phyloP scores from a whole-genome alignment of 305 asterid species.

The Ilex paraguariensis region DNA sequence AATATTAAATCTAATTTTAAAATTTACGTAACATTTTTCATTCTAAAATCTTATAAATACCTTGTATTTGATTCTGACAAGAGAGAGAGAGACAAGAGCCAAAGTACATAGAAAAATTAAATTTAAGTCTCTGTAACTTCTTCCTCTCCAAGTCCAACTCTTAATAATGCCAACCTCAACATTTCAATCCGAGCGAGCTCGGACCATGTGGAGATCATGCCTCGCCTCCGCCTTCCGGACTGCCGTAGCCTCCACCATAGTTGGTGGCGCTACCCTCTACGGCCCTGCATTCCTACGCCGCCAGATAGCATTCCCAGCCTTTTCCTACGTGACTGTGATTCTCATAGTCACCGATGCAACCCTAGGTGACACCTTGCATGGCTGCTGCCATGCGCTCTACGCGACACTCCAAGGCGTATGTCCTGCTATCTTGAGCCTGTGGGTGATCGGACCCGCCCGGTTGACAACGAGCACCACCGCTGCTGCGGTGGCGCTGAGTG shows the following conservation, averaged over 20 bases:
- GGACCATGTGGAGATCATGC: slow-evolving; percentile 57
- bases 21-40: too few species aligned
- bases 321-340: slow-evolving; percentile 68
- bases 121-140: too few species aligned
- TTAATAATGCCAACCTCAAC: slow-evolving; percentile 17
- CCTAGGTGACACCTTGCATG: slow-evolving; percentile 58
- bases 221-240: slow-evolving; percentile 66
- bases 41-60: too few species aligned
- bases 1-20: too few species aligned
- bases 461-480: slow-evolving; percentile 47
- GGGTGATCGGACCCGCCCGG: slow-evolving; percentile 58
- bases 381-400: slow-evolving; percentile 57
- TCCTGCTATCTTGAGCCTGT: slow-evolving; percentile 55
- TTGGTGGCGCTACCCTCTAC: slow-evolving; percentile 54
- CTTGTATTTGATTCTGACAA: background rate
- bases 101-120: too few species aligned
- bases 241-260: slow-evolving; percentile 68
- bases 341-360: slow-evolving; percentile 63
- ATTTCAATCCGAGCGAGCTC: slow-evolving; percentile 26
- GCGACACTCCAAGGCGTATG: slow-evolving; percentile 47
- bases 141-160: background rate
- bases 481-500: slow-evolving; percentile 38
- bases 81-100: background rate
- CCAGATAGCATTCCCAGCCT: slow-evolving; percentile 57
- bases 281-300: slow-evolving; percentile 41